Percentiles rank a stretch among this genome's conserved stretches.
phyloP scores from a whole-genome alignment of 2,329 filamentous ascomycete genomes.

The Hypoxylon sp. region DNA sequence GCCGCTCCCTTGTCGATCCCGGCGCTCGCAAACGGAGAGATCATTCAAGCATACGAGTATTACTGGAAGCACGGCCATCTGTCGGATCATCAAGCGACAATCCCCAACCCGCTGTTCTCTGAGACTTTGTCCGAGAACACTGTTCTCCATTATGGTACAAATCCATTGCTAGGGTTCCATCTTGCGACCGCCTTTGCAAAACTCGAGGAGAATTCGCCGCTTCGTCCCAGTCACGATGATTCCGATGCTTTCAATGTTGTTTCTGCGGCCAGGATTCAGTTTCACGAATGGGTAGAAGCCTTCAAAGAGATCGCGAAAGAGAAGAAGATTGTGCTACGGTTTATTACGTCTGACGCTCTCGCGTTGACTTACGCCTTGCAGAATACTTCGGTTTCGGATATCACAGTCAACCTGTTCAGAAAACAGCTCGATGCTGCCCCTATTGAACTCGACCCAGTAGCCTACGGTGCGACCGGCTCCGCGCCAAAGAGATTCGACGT shows the following conservation, averaged over 20 bases:
- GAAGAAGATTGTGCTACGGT: conserved; percentile 56
- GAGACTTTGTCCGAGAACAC: conserved; percentile 51
- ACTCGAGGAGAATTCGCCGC: conserved; percentile 55
- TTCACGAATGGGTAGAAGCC: conserved; percentile 58
- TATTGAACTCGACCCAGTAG: conserved; percentile 56
- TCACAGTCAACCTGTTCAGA: too few species aligned
- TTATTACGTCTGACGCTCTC: conserved; percentile 62
- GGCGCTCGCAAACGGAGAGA: conserved; percentile 33
- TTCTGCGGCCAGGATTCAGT: conserved; percentile 58
- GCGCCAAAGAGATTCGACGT: conserved; percentile 63
- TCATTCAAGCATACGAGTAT: conserved; percentile 43
- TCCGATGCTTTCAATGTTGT: conserved; percentile 40
- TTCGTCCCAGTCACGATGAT: conserved; percentile 44
- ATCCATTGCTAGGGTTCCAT: conserved; percentile 69
- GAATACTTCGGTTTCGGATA: conserved; percentile 50
- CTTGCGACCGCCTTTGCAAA: conserved; percentile 61
- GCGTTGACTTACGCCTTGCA: conserved; percentile 65
- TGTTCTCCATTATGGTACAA: conserved; percentile 59
- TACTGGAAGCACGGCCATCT: conserved; percentile 55
- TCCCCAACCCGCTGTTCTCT: conserved; percentile 62
- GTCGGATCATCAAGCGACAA: conserved; percentile 25
- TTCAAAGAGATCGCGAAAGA: conserved; percentile 51
- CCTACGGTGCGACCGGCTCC: conserved; percentile 53
- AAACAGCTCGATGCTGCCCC: conserved; percentile 54
- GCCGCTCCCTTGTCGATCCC: conserved; percentile 53